phyloP scores from a whole-genome alignment of 2,329 filamentous ascomycete genomes.

The Xylariaceae sp. region DNA sequence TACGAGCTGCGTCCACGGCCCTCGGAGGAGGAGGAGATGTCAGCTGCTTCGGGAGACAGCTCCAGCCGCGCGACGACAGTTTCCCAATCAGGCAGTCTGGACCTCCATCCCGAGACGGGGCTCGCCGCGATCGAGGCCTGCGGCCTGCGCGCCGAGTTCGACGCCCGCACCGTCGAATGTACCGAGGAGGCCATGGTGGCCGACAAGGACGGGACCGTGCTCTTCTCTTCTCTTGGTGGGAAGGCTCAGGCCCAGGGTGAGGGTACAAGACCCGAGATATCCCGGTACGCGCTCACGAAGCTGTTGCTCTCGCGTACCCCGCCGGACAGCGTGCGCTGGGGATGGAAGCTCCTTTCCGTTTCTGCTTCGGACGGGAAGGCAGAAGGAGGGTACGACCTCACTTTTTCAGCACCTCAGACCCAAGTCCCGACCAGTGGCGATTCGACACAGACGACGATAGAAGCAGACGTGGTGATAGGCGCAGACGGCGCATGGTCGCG shows the following conservation, averaged over 20 bases:
- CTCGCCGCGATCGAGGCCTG: conserved; percentile 29
- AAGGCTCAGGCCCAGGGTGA: neutral
- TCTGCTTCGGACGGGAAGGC: conserved; percentile 1
- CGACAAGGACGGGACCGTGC: conserved; percentile 23
- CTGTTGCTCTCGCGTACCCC: conserved; percentile 21
- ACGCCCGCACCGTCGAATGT: conserved; percentile 5
- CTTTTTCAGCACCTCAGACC: conserved; percentile 9
- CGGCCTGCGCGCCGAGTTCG: conserved; percentile 26
- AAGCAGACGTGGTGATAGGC: conserved; percentile 33
- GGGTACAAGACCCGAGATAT: conserved; percentile 23
- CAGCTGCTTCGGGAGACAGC: no score
- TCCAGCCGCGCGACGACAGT: no score
- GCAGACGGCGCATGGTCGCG: conserved; percentile 36
- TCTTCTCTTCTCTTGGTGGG: conserved; percentile 13
- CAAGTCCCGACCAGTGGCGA: conserved; percentile 6
- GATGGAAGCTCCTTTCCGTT: conserved; percentile 10
- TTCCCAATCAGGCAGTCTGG: conserved; percentile 47
- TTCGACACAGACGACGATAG: conserved; percentile 1
- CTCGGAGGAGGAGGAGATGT: no score
- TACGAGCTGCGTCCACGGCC: no score
- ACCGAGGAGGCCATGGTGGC: no score
- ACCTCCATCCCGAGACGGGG: conserved; percentile 35
- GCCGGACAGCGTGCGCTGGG: conserved; percentile 19
- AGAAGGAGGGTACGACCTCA: no score
- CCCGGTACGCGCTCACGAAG: conserved; percentile 21